Evolutionary conservation across 2,329 filamentous ascomycete genomes (phyloP).

Genomic region (Fusarium mexicanum): DNA sequence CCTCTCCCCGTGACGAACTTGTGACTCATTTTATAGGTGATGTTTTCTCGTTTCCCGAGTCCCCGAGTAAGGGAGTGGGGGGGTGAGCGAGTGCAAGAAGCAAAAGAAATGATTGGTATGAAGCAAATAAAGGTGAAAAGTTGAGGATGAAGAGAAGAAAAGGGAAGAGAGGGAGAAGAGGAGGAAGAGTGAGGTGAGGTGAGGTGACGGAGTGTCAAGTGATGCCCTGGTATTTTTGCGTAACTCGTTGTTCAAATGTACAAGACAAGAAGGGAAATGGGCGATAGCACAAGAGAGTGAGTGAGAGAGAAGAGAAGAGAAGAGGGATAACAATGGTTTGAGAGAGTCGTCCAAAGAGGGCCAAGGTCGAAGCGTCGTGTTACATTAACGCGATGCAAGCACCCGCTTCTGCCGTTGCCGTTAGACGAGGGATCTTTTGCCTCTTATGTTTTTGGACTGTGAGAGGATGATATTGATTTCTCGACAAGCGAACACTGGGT

Average conservation of each 20-base stretch:
- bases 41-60: slow-evolving; percentile 9
- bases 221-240: neutral
- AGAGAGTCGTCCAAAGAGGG: slow-evolving; percentile 18
- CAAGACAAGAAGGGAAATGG: neutral
- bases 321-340: neutral
- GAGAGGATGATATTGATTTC: neutral
- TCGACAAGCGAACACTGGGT: neutral
- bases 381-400: slow-evolving; percentile 23
- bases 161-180: neutral
- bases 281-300: neutral
- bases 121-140: neutral
- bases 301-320: neutral
- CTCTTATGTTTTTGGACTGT: neutral
- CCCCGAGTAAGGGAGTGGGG: slow-evolving; percentile 4
- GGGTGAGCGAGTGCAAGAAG: neutral
- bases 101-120: neutral
- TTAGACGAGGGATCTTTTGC: neutral
- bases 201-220: neutral
- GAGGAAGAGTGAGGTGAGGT: neutral
- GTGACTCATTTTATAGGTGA: slow-evolving; percentile 1
- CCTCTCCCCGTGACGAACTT: slow-evolving; percentile 27
- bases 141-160: neutral
- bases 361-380: slow-evolving; percentile 24
- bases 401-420: slow-evolving; percentile 17
- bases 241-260: neutral